These are phyloP conservation scores for Xylariales sp. DNA, from an alignment of 2,329 filamentous ascomycete species.

Conservation along the genomic window DNA sequence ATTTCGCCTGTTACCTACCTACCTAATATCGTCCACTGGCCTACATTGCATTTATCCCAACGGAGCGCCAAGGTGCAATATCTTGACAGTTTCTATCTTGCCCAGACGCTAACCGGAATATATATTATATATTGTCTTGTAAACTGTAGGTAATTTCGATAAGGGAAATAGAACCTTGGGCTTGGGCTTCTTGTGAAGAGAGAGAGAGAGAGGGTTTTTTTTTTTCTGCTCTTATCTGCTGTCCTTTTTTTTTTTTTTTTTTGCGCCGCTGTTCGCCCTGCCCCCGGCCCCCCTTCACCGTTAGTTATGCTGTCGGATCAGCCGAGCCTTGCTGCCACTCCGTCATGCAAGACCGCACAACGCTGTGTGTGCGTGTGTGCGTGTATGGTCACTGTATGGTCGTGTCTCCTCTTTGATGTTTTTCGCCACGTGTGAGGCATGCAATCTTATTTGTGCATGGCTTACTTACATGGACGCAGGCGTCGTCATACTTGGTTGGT, in stretches of 20 bases:
- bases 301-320: constrained; percentile 17
- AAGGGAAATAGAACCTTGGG: constrained; percentile 10
- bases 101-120: constrained; percentile 18
- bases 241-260: too few relatives aligned
- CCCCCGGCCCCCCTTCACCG: not conserved
- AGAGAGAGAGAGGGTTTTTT: too few relatives aligned
- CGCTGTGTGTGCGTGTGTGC: not conserved
- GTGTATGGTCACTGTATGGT: not conserved
- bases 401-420: not conserved
- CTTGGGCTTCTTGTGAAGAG: not conserved
- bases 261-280: not conserved
- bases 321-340: constrained; percentile 17
- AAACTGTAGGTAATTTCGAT: constrained; percentile 15
- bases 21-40: too few relatives aligned
- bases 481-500: constrained; percentile 5
- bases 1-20: too few relatives aligned
- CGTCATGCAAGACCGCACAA: constrained; percentile 7
- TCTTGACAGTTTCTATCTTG: not conserved
- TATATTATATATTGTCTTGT: not conserved
- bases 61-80: too few relatives aligned
- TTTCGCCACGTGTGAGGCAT: constrained; percentile 30
- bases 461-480: not conserved
- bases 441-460: constrained; percentile 12
- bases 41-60: too few relatives aligned
- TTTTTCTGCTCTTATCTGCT: too few relatives aligned